These are phyloP conservation scores for Wickerhamomyces hampshirensis DNA, from an alignment of 805 yeast species.

Conservation along the genomic window DNA sequence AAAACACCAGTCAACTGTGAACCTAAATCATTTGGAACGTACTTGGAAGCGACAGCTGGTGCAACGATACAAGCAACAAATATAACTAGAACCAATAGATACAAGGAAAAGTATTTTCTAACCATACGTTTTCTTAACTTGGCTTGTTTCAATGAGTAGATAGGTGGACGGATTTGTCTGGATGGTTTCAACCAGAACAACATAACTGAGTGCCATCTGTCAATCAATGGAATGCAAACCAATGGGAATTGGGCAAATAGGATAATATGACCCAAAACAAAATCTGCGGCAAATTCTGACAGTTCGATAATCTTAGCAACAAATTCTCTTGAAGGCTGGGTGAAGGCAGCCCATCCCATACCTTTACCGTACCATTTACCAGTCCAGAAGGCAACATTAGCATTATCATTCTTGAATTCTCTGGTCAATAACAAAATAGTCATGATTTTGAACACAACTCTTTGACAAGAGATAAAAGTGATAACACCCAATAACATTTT, in stretches of 20 bases:
- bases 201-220: constrained; percentile 97
- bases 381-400: constrained; percentile 99
- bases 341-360: constrained; percentile 87
- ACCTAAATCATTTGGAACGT: constrained; percentile 35
- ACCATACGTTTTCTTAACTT: constrained; percentile 97
- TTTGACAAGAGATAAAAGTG: constrained; percentile 81
- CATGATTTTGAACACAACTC: constrained; percentile 80
- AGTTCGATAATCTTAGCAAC: constrained; percentile 89
- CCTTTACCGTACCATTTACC: constrained; percentile 98
- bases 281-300: constrained; percentile 96
- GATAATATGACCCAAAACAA: constrained; percentile 84
- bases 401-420: constrained; percentile 92
- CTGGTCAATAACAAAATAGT: constrained; percentile 78
- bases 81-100: constrained; percentile 61
- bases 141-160: constrained; percentile 93
- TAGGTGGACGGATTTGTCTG: constrained; percentile 96
- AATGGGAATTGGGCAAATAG: constrained; percentile 88
- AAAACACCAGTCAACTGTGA: constrained; percentile 33
- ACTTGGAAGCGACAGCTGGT: constrained; percentile 81
- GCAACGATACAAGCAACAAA: constrained; percentile 79
- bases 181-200: constrained; percentile 98
- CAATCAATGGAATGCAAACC: constrained; percentile 78
- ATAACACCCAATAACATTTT: constrained; percentile 84
- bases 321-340: constrained; percentile 95
- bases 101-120: constrained; percentile 82